These are phyloP conservation scores for Coniferiporia weirii DNA, from an alignment of 1,284 basidiomycete genomes.

Conservation along the genomic window DNA sequence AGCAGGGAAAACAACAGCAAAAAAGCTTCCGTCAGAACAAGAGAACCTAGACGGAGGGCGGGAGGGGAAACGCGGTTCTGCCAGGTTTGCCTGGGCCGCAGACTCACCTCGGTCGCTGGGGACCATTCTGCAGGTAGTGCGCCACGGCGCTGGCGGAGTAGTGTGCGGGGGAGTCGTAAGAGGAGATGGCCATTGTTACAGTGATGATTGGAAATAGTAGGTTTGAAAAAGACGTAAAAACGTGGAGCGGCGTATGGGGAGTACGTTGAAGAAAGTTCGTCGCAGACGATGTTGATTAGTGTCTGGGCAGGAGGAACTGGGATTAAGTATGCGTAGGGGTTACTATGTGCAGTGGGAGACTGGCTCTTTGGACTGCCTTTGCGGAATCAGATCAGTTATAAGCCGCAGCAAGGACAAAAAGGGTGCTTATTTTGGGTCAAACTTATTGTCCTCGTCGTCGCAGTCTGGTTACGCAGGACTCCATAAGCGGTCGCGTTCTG, in stretches of 20 bases:
- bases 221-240: not conserved
- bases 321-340: not conserved
- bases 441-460: not conserved
- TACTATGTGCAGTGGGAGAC: not conserved
- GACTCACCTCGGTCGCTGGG: not conserved
- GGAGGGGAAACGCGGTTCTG: too few relatives aligned
- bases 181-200: not conserved
- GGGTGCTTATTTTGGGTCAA: not conserved
- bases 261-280: not conserved
- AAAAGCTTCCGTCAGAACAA: too few relatives aligned
- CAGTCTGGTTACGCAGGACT: too few relatives aligned
- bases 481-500: not conserved
- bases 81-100: not conserved
- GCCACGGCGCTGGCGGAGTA: slow-evolving; percentile 1
- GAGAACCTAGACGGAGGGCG: too few relatives aligned
- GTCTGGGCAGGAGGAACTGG: not conserved
- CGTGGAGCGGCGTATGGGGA: not conserved
- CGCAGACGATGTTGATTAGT: slow-evolving; percentile 1
- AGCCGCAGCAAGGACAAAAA: not conserved
- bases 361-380: not conserved
- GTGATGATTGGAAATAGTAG: not conserved
- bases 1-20: not conserved
- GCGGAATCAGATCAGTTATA: not conserved
- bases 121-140: slow-evolving; percentile 4
- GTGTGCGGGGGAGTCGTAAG: slow-evolving; percentile 3